Conservation (phyloP, 1,284 basidiomycete genomes). For the Erythrobasidium hasegawianum region DNA sequence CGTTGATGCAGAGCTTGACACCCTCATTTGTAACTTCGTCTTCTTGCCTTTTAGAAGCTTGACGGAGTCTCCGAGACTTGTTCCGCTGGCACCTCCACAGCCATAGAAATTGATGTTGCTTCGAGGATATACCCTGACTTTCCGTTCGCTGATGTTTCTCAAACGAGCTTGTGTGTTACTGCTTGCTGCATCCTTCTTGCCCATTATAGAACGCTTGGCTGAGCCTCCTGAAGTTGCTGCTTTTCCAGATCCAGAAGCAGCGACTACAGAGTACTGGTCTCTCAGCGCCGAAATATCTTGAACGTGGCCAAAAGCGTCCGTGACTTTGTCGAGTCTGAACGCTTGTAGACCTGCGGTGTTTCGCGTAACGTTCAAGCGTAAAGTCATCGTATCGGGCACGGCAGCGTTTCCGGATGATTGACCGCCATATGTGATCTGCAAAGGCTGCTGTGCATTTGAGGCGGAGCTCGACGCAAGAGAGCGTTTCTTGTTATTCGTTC, state of each 20-base stretch:
- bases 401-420: slow-evolving; percentile 37
- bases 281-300: slow-evolving; percentile 49
- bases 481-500: slow-evolving; percentile 25
- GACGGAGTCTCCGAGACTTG: slow-evolving; percentile 59
- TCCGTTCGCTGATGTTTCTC: slow-evolving; percentile 50
- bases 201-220: not conserved
- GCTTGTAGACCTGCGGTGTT: slow-evolving; percentile 62
- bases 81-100: slow-evolving; percentile 46
- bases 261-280: slow-evolving; percentile 16
- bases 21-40: slow-evolving; percentile 56
- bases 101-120: slow-evolving; percentile 69
- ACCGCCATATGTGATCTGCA: slow-evolving; percentile 16
- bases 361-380: slow-evolving; percentile 65
- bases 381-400: slow-evolving; percentile 50
- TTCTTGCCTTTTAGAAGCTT: slow-evolving; percentile 69
- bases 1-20: slow-evolving; percentile 63
- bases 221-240: not conserved
- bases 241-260: slow-evolving; percentile 7
- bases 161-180: slow-evolving; percentile 5
- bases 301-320: slow-evolving; percentile 68
- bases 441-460: slow-evolving; percentile 3
- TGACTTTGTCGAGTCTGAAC: slow-evolving; percentile 67
- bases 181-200: slow-evolving; percentile 2
- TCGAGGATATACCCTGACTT: slow-evolving; percentile 69
- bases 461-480: not conserved